phyloP scores from a whole-genome alignment of 257 asterid species.

The Lantana camara region DNA sequence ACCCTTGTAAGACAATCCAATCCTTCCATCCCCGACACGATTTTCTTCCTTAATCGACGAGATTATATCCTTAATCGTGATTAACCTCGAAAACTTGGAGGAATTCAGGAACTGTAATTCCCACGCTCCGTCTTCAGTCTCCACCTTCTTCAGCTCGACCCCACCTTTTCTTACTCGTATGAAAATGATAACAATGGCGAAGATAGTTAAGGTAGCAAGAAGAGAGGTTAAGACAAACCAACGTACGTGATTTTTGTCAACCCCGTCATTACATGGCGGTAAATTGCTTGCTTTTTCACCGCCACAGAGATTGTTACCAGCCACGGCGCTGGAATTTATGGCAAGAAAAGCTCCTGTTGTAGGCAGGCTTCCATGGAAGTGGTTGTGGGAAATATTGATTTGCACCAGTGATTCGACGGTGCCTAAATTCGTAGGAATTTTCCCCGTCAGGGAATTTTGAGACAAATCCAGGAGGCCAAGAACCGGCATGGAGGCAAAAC shows the following conservation, averaged over 20 bases:
- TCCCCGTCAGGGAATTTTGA: conserved; percentile 55
- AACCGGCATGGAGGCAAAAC: conserved; percentile 68
- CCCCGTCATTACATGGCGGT: conserved; percentile 51
- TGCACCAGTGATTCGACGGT: conserved; percentile 65
- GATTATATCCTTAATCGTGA: conserved; percentile 51
- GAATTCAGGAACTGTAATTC: conserved; percentile 54
- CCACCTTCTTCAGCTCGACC: conserved; percentile 36
- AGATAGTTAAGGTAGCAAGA: conserved; percentile 36
- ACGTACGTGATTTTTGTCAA: conserved; percentile 34
- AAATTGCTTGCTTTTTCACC: conserved; percentile 51
- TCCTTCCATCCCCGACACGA: conserved; percentile 39
- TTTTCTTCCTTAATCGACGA: conserved; percentile 56
- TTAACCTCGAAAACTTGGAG: conserved; percentile 36
- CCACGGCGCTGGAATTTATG: conserved; percentile 54
- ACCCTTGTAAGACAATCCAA: conserved; percentile 43
- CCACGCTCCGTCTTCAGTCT: conserved; percentile 65
- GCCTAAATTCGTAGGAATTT: conserved; percentile 63
- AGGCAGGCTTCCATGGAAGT: conserved; percentile 66
- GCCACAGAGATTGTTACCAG: conserved; percentile 65
- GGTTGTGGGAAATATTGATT: conserved; percentile 73
- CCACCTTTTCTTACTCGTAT: conserved; percentile 22
- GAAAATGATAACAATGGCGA: conserved; percentile 31
- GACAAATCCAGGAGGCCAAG: conserved; percentile 84
- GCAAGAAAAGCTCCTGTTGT: conserved; percentile 72
- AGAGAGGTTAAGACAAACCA: conserved; percentile 57